A percentile compares a stretch with the other conserved stretches of the same genome.
Evolutionary conservation across 352 stramenopile genomes (phyloP).

Genomic region (Pythium utonaiense): DNA sequence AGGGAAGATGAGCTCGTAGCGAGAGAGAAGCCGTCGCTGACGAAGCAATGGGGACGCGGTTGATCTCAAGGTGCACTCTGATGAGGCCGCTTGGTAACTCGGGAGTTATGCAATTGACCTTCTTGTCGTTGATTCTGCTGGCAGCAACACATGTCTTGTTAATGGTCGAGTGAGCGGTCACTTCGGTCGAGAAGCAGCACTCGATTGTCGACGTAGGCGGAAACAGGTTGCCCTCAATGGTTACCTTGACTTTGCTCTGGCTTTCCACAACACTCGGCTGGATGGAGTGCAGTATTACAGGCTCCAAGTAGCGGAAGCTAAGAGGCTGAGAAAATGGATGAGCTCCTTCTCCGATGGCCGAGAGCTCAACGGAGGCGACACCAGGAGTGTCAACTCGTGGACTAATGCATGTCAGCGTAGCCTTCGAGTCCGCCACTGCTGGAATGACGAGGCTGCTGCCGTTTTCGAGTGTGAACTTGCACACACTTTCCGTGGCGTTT

Average conservation of each 20-base stretch:
- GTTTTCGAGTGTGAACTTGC: constrained; percentile 2
- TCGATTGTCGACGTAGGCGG: constrained; percentile 27
- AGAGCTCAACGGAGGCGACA: constrained; percentile 23
- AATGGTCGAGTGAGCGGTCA: neutral
- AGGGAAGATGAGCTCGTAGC: constrained; percentile 14
- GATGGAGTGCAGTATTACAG: constrained; percentile 33
- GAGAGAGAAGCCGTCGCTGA: neutral
- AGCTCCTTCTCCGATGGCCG: constrained; percentile 24
- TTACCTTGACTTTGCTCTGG: constrained; percentile 23
- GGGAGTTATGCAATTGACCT: constrained; percentile 26
- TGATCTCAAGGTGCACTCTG: constrained; percentile 18
- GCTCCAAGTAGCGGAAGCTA: constrained; percentile 32
- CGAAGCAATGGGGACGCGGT: constrained; percentile 12
- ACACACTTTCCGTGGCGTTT: constrained; percentile 9
- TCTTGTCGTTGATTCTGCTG: constrained; percentile 16
- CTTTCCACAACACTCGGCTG: constrained; percentile 44
- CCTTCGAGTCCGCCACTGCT: neutral
- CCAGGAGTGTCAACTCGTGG: constrained; percentile 4
- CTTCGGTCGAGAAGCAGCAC: constrained; percentile 48
- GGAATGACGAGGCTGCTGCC: neutral
- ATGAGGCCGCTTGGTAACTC: constrained; percentile 8
- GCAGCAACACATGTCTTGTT: constrained; percentile 3
- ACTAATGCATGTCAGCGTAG: constrained; percentile 1
- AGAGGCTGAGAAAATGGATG: constrained; percentile 21
- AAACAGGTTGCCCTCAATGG: constrained; percentile 49